Percentiles rank a stretch among this genome's conserved stretches.
phyloP scores from a whole-genome alignment of 192 early-diverging fungal species.

The Umbelopsis isabellina region DNA sequence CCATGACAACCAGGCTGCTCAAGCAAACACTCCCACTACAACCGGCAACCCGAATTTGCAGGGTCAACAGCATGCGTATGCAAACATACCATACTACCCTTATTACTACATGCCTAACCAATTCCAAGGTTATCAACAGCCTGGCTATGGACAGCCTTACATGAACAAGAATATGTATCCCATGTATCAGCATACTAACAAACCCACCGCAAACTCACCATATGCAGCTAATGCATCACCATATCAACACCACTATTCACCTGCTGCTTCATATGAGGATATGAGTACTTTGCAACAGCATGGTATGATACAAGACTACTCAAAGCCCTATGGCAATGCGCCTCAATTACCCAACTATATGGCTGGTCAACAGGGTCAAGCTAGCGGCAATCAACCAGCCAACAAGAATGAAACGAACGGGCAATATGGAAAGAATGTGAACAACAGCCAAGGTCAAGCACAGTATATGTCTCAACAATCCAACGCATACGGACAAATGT shows the following conservation, averaged over 20 bases:
- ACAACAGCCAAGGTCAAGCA: neutral
- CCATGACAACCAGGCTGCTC: slow-evolving; percentile 27
- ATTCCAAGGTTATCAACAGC: slow-evolving; percentile 79
- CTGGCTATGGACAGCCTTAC: slow-evolving; percentile 80
- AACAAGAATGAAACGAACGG: slow-evolving; percentile 21
- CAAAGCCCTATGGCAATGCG: slow-evolving; percentile 12
- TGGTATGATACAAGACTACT: slow-evolving; percentile 19
- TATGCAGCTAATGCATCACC: slow-evolving; percentile 34
- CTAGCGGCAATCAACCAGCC: neutral
- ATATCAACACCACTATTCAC: slow-evolving; percentile 30
- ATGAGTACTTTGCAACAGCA: slow-evolving; percentile 30
- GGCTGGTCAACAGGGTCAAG: slow-evolving; percentile 5
- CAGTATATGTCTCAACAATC: neutral
- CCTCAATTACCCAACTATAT: slow-evolving; percentile 7
- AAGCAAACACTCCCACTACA: neutral
- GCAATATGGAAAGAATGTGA: neutral
- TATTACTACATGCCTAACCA: slow-evolving; percentile 82
- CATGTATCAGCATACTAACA: slow-evolving; percentile 58
- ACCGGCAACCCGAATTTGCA: slow-evolving; percentile 30
- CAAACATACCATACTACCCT: slow-evolving; percentile 70
- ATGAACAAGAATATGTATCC: slow-evolving; percentile 87
- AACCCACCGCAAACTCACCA: slow-evolving; percentile 39
- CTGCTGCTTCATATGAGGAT: slow-evolving; percentile 39
- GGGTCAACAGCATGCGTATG: slow-evolving; percentile 48
- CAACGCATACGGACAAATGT: neutral